Conservation (phyloP, 371 early-diverging fungal genomes). For the Mucor circinelloides region DNA sequence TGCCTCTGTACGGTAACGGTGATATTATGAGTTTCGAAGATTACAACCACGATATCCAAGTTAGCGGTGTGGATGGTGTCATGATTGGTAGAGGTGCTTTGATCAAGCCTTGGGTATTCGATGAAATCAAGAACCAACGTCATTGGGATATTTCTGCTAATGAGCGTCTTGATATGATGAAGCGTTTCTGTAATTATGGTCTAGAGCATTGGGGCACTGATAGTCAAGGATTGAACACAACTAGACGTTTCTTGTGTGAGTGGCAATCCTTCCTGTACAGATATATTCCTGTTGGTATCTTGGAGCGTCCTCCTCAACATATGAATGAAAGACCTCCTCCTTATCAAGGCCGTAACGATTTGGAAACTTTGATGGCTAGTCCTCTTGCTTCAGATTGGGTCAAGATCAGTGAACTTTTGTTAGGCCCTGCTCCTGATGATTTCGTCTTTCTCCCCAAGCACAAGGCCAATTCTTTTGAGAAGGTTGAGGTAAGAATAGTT, state of each 20-base stretch:
- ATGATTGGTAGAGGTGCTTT: conserved; percentile 91
- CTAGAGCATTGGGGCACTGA: conserved; percentile 97
- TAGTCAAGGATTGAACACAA: conserved; percentile 82
- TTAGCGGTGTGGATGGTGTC: conserved; percentile 76
- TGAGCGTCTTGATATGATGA: conserved; percentile 92
- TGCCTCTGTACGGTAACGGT: conserved; percentile 83
- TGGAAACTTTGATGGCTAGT: conserved; percentile 95
- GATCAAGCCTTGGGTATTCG: conserved; percentile 97
- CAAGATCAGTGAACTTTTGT: conserved; percentile 74
- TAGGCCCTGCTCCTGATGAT: conserved; percentile 85
- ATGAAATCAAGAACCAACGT: conserved; percentile 87
- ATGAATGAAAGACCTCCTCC: conserved; percentile 92
- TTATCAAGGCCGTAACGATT: conserved; percentile 86
- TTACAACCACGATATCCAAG: conserved; percentile 71
- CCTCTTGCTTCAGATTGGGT: conserved; percentile 87
- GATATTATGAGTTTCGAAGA: conserved; percentile 89
- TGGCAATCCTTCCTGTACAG: conserved; percentile 87
- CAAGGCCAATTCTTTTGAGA: conserved; percentile 85
- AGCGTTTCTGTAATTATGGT: conserved; percentile 82
- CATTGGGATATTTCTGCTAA: conserved; percentile 91
- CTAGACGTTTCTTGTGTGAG: conserved; percentile 90
- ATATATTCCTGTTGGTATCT: conserved; percentile 90
- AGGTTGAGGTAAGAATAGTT: conserved; percentile 18
- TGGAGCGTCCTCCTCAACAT: conserved; percentile 88
- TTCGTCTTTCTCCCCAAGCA: conserved; percentile 94